phyloP scores from a whole-genome alignment of 805 yeast species.

The Zygosaccharomyces bisporus region DNA sequence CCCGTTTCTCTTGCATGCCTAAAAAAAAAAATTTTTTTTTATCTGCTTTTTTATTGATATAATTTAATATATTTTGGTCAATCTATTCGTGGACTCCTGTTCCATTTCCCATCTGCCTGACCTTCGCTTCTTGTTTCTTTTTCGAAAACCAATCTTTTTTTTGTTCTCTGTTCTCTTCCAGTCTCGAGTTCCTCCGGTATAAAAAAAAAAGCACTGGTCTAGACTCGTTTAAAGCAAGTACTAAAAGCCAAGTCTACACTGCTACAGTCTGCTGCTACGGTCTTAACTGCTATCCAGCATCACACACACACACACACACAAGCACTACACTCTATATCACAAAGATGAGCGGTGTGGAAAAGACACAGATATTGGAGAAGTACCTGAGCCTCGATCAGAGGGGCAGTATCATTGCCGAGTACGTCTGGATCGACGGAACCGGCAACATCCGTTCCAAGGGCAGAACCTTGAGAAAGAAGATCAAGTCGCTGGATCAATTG shows the following conservation, averaged over 20 bases:
- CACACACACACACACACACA: neutral
- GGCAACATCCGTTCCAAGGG: constrained; percentile 93
- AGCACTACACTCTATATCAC: neutral
- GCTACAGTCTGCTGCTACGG: too few species aligned
- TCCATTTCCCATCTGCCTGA: constrained; percentile 1
- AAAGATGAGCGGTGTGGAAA: constrained; percentile 37
- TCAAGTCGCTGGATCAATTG: constrained; percentile 73
- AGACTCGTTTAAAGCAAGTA: neutral
- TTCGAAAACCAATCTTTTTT: neutral
- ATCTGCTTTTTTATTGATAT: too few species aligned
- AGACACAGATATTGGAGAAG: constrained; percentile 78
- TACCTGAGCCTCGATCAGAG: constrained; percentile 80
- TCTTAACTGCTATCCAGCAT: neutral
- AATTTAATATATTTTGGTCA: neutral
- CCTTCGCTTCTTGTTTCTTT: neutral
- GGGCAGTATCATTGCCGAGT: constrained; percentile 89
- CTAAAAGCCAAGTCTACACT: neutral
- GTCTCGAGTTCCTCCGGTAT: neutral
- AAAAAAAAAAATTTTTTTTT: neutral
- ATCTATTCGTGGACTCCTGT: neutral
- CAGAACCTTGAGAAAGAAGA: constrained; percentile 70
- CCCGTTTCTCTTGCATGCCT: neutral
- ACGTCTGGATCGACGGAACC: constrained; percentile 94
- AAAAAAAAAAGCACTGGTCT: neutral
- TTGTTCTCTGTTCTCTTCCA: neutral